These are phyloP conservation scores for Posidonia oceanica DNA, from an alignment of 116 monocot genomes.

Conservation along the genomic window DNA sequence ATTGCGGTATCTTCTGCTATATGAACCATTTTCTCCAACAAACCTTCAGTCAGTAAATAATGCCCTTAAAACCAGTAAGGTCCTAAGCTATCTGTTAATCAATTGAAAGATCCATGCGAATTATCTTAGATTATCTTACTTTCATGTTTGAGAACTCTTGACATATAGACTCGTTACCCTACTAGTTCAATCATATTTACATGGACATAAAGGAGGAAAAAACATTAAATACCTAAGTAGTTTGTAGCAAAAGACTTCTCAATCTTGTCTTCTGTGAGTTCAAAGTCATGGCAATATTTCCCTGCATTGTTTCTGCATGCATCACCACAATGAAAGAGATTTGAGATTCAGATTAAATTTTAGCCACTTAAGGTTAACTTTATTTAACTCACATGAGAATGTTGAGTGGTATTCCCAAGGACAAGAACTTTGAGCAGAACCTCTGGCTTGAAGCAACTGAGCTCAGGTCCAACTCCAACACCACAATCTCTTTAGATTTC, in stretches of 20 bases:
- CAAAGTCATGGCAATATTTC: slow-evolving; percentile 30
- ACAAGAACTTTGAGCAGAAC: slow-evolving; percentile 44
- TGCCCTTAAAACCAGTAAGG: slow-evolving; percentile 25
- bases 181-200: too few species aligned
- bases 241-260: slow-evolving; percentile 35
- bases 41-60: slow-evolving; percentile 34
- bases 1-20: slow-evolving; percentile 26
- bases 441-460: slow-evolving; percentile 43
- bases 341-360: too few species aligned
- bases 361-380: neutral
- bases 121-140: too few species aligned
- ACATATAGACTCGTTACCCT: too few species aligned
- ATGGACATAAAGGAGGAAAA: too few species aligned
- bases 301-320: slow-evolving; percentile 53
- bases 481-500: slow-evolving; percentile 45
- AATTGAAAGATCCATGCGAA: too few species aligned
- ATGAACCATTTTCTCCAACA: slow-evolving; percentile 40
- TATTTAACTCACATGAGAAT: slow-evolving; percentile 45
- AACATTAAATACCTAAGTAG: too few species aligned
- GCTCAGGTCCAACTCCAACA: slow-evolving; percentile 51
- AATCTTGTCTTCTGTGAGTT: slow-evolving; percentile 45
- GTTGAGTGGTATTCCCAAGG: slow-evolving; percentile 55
- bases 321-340: too few species aligned
- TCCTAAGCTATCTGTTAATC: too few species aligned
- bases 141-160: too few species aligned